Conservation (phyloP, 2,329 filamentous ascomycete species). For the Penicillium sp. region DNA sequence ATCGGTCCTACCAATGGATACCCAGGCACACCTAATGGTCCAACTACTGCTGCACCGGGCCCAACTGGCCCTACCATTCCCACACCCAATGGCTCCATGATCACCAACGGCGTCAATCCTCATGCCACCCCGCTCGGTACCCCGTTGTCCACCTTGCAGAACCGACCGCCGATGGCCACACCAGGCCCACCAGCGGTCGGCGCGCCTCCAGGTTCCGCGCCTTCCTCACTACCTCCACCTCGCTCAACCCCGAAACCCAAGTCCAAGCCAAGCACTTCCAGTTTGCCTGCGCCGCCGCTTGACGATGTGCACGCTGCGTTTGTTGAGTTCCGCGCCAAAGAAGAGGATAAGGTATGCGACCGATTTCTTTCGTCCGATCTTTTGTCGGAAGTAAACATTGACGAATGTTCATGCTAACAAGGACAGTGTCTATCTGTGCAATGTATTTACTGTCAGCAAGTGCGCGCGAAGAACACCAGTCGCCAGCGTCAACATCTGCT, state of each 20-base stretch:
- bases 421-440: constrained; percentile 49
- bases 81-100: constrained; percentile 44
- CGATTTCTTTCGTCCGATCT: background rate
- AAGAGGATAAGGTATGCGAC: constrained; percentile 45
- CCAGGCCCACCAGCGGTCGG: constrained; percentile 32
- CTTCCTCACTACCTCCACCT: constrained; percentile 32
- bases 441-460: constrained; percentile 53
- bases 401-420: background rate
- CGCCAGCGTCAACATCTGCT: constrained; percentile 51
- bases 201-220: constrained; percentile 27
- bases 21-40: constrained; percentile 42
- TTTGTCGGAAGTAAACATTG: too few relatives aligned
- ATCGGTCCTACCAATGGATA: constrained; percentile 45
- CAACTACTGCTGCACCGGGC: constrained; percentile 34
- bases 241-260: constrained; percentile 42
- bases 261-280: constrained; percentile 38
- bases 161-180: constrained; percentile 42
- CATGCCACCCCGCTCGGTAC: constrained; percentile 46
- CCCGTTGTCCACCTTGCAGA: constrained; percentile 41
- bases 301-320: constrained; percentile 52
- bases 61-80: constrained; percentile 37
- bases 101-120: constrained; percentile 46
- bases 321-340: constrained; percentile 50
- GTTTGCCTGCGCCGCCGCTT: constrained; percentile 47
- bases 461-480: constrained; percentile 53